Evolutionary conservation across 768 basidiomycete genomes (phyloP).

Genomic region (Daedaleopsis sinensis): DNA sequence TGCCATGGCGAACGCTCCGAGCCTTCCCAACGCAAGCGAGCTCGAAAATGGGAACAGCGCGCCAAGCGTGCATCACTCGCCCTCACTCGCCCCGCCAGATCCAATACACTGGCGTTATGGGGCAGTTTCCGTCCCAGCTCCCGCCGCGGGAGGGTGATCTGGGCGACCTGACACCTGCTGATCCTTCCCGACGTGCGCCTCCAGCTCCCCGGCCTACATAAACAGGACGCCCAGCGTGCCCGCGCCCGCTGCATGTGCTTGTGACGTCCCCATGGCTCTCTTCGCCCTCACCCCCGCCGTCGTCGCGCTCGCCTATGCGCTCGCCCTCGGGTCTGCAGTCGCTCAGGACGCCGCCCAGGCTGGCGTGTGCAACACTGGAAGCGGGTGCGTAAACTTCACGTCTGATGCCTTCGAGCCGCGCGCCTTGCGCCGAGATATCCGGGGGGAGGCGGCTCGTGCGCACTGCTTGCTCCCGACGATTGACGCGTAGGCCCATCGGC

Average conservation of each 20-base stretch:
- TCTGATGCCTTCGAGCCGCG: too few relatives aligned
- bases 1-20: background rate
- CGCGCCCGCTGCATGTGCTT: background rate
- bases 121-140: too few relatives aligned
- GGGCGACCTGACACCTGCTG: too few relatives aligned
- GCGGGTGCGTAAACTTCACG: constrained; percentile 12
- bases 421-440: too few relatives aligned
- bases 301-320: constrained; percentile 8
- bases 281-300: background rate
- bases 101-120: too few relatives aligned
- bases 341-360: background rate
- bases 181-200: too few relatives aligned
- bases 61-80: too few relatives aligned
- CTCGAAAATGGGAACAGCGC: too few relatives aligned
- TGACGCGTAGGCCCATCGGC: background rate
- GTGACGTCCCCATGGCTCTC: constrained; percentile 2
- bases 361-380: constrained; percentile 5
- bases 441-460: too few relatives aligned
- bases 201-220: background rate
- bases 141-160: too few relatives aligned
- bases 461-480: background rate
- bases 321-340: background rate
- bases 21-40: too few relatives aligned
- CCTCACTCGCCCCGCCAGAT: too few relatives aligned
- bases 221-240: background rate